Percentiles rank a stretch among this genome's conserved stretches.
Evolutionary conservation across 2,329 filamentous ascomycete genomes (phyloP).

Genomic region (Penicillium paneum): DNA sequence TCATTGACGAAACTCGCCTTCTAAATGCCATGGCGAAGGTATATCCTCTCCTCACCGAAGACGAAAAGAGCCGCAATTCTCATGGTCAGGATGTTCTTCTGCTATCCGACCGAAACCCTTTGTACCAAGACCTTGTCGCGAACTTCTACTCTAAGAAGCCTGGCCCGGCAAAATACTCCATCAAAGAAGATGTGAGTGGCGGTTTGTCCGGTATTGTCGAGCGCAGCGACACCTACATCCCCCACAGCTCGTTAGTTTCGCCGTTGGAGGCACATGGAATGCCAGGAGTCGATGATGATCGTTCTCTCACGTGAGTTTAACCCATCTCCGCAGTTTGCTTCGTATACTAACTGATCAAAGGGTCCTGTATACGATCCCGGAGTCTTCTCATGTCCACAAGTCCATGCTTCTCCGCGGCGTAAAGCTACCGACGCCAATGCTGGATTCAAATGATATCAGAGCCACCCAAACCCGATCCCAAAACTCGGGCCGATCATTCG

Average conservation of each 20-base stretch:
- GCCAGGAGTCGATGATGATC: conserved; percentile 78
- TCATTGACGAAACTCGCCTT: conserved; percentile 88
- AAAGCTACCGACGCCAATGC: conserved; percentile 65
- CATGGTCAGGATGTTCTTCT: conserved; percentile 78
- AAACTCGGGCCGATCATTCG: conserved; percentile 65
- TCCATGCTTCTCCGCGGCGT: conserved; percentile 90
- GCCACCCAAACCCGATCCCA: conserved; percentile 64
- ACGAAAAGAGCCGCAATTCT: conserved; percentile 75
- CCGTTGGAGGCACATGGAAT: conserved; percentile 69
- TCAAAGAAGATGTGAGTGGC: conserved; percentile 72
- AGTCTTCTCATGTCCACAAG: conserved; percentile 71
- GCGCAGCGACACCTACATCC: conserved; percentile 79
- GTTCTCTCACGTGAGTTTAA: conserved; percentile 70
- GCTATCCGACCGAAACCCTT: conserved; percentile 75
- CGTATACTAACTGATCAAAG: conserved; percentile 48
- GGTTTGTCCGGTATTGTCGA: conserved; percentile 77
- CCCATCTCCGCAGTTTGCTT: not conserved
- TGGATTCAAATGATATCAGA: conserved; percentile 74
- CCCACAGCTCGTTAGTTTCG: conserved; percentile 76
- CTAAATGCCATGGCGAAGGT: conserved; percentile 77
- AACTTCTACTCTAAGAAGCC: conserved; percentile 93
- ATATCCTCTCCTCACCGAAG: conserved; percentile 73
- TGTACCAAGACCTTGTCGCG: conserved; percentile 79
- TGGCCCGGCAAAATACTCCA: conserved; percentile 61
- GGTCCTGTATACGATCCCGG: conserved; percentile 81